These are phyloP conservation scores for Backusella liffmaniae DNA, from an alignment of 192 early-diverging fungal genomes.

Conservation along the genomic window DNA sequence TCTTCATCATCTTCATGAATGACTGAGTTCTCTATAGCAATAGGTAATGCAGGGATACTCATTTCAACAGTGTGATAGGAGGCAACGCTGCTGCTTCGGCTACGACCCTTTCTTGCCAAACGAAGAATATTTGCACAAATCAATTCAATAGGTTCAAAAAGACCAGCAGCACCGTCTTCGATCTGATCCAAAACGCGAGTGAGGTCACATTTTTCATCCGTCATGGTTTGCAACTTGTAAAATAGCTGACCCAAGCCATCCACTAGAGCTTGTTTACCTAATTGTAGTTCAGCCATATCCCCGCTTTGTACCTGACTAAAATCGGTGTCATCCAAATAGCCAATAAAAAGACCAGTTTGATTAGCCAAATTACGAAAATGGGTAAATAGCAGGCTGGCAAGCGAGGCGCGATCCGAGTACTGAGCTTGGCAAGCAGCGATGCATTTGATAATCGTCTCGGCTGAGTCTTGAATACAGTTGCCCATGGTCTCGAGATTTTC, in stretches of 20 bases:
- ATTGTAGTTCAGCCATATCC: neutral
- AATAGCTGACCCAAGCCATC: constrained; percentile 18
- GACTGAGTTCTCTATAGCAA: neutral
- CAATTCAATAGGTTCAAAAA: constrained; percentile 5
- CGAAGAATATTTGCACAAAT: constrained; percentile 20
- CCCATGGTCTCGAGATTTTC: constrained; percentile 26
- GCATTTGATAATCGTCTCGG: constrained; percentile 12
- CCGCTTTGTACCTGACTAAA: neutral
- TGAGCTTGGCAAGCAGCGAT: neutral
- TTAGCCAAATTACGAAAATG: constrained; percentile 35
- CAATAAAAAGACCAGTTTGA: constrained; percentile 32
- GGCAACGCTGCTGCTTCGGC: neutral
- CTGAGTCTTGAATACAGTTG: constrained; percentile 27
- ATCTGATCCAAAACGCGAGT: neutral
- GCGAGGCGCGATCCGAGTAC: neutral
- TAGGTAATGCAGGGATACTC: neutral
- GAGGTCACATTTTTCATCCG: neutral
- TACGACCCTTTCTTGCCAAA: neutral
- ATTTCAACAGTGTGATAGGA: neutral
- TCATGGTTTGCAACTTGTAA: constrained; percentile 16
- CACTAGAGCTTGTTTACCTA: neutral
- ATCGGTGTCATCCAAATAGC: constrained; percentile 29
- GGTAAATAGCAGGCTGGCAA: constrained; percentile 26
- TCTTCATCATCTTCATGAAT: constrained; percentile 7
- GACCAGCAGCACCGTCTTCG: neutral